Conservation (phyloP, 495 filamentous ascomycete species). For the Penicillium alfredii region DNA sequence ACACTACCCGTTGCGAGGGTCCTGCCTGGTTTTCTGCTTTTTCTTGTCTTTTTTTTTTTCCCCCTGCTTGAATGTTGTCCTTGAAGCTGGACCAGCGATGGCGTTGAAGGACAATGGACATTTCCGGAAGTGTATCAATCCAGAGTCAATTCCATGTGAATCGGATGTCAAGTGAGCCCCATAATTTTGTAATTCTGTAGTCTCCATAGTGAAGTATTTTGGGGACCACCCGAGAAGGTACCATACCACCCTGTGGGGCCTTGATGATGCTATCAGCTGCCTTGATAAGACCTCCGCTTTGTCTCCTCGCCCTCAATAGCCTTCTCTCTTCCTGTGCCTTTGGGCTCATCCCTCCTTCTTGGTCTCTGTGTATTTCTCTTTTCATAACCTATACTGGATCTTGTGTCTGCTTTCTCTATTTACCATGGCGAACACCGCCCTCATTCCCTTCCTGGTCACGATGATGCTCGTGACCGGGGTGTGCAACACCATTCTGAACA, state of each 20-base stretch:
- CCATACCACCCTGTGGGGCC: too few species aligned
- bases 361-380: not conserved
- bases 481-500: slow-evolving; percentile 94
- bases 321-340: slow-evolving; percentile 7
- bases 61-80: slow-evolving; percentile 13
- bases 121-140: slow-evolving; percentile 1
- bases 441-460: slow-evolving; percentile 75
- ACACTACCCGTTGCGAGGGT: too few species aligned
- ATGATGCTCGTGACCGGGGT: slow-evolving; percentile 94
- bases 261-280: slow-evolving; percentile 7
- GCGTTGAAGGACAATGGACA: slow-evolving; percentile 26
- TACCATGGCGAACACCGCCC: slow-evolving; percentile 51
- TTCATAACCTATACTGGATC: not conserved
- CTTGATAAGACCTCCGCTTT: slow-evolving; percentile 10
- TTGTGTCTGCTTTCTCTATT: too few species aligned
- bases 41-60: slow-evolving; percentile 6
- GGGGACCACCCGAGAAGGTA: too few species aligned
- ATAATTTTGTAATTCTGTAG: too few species aligned
- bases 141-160: slow-evolving; percentile 3
- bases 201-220: too few species aligned
- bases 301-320: slow-evolving; percentile 5
- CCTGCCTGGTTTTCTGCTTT: too few species aligned
- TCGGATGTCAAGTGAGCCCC: too few species aligned
- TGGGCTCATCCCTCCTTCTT: not conserved
- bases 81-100: slow-evolving; percentile 26